Conservation (phyloP, 1,139 yeast genomes). For the Suhomyces yuchorum region DNA sequence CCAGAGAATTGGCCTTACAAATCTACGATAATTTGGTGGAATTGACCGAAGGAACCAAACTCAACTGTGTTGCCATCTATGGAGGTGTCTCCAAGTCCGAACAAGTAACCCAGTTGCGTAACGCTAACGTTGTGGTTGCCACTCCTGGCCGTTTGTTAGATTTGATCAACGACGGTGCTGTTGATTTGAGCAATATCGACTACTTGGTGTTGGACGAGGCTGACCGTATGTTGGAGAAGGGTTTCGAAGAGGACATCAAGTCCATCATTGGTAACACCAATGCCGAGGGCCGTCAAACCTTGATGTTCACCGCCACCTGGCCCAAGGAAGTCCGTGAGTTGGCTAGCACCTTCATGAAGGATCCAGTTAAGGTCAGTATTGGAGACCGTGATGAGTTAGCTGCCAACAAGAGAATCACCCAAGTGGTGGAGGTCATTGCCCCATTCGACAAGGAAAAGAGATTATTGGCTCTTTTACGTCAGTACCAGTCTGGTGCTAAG, state of each 20-base stretch:
- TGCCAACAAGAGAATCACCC: slow-evolving; percentile 92
- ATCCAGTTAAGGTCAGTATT: slow-evolving; percentile 84
- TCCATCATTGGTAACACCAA: slow-evolving; percentile 64
- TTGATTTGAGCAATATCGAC: slow-evolving; percentile 65
- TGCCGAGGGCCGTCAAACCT: slow-evolving; percentile 63
- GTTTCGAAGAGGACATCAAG: slow-evolving; percentile 95
- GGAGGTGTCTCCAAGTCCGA: slow-evolving; percentile 98
- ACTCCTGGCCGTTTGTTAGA: slow-evolving; percentile 97
- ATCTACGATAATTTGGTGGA: slow-evolving; percentile 79
- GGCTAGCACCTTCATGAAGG: slow-evolving; percentile 79
- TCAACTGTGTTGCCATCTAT: slow-evolving; percentile 82
- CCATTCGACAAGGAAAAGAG: slow-evolving; percentile 80
- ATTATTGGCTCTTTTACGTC: slow-evolving; percentile 66
- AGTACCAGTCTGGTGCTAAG: slow-evolving; percentile 69
- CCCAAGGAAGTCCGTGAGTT: slow-evolving; percentile 90
- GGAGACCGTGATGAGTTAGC: slow-evolving; percentile 93
- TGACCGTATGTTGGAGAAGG: slow-evolving; percentile 94
- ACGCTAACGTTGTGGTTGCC: slow-evolving; percentile 81
- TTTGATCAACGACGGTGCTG: slow-evolving; percentile 84
- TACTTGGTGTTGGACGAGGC: slow-evolving; percentile 95
- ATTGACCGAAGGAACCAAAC: slow-evolving; percentile 57
- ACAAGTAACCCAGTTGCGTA: slow-evolving; percentile 69
- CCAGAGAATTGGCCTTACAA: slow-evolving; percentile 95
- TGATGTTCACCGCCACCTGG: slow-evolving; percentile 91
- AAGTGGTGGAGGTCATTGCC: slow-evolving; percentile 89